These are phyloP conservation scores for Haplosporangium gracile DNA, from an alignment of 192 early-diverging fungal species.

Conservation along the genomic window DNA sequence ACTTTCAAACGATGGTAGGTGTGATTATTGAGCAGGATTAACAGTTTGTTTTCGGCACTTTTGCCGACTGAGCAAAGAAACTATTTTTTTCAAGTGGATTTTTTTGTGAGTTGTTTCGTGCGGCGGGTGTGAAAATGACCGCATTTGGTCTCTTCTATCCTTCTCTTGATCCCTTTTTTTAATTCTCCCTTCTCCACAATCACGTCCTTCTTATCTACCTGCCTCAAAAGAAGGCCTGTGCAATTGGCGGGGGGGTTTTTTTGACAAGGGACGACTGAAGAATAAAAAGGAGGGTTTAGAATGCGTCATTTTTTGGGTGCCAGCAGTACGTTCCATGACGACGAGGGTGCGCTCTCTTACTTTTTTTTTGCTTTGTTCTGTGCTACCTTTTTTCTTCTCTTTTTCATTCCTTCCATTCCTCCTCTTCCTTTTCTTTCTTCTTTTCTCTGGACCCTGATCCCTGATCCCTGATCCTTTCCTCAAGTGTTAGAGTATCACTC, in stretches of 20 bases:
- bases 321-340: not conserved
- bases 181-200: not conserved
- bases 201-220: not conserved
- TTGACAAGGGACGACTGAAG: not conserved
- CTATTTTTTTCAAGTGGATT: not conserved
- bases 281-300: not conserved
- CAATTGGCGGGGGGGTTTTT: not conserved
- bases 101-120: not conserved
- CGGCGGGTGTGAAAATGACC: not conserved
- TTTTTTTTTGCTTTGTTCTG: not conserved
- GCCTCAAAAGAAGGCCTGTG: not conserved
- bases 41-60: not conserved
- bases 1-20: no score
- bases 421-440: not conserved
- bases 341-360: not conserved
- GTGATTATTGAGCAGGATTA: not conserved
- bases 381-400: not conserved
- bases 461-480: not conserved
- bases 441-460: not conserved
- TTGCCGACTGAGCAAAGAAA: not conserved
- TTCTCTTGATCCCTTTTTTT: no score
- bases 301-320: not conserved
- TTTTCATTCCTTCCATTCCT: not conserved
- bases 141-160: not conserved
- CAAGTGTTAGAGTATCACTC: not conserved